Percentiles rank a stretch among this genome's conserved stretches.
Evolutionary conservation across 306 rosid species (phyloP).

Genomic region (Trifolium dubium): DNA sequence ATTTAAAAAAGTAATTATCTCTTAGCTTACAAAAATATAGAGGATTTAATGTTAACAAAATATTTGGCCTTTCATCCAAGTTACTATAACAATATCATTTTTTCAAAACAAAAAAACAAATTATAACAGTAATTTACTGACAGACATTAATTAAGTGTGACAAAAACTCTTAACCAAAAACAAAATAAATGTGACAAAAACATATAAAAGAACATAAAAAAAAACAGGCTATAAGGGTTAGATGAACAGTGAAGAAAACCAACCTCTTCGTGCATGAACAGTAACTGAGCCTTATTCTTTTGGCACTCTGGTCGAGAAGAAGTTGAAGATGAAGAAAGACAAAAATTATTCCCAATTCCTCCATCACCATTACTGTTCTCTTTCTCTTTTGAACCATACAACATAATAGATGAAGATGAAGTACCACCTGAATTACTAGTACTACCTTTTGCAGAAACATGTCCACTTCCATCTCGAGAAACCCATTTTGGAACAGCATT

Average conservation of each 20-base stretch:
- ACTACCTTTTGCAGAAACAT: constrained; percentile 32
- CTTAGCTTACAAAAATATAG: too few relatives aligned
- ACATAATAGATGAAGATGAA: constrained; percentile 51
- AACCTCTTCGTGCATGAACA: constrained; percentile 92
- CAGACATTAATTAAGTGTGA: constrained; percentile 23
- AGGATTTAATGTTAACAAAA: too few relatives aligned
- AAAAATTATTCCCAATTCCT: constrained; percentile 51
- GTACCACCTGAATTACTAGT: constrained; percentile 45
- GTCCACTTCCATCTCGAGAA: constrained; percentile 49
- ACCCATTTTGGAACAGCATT: constrained; percentile 43
- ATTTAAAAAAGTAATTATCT: too few relatives aligned
- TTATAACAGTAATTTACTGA: constrained; percentile 31
- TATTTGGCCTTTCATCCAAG: too few relatives aligned
- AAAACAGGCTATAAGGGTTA: constrained; percentile 5
- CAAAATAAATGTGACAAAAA: neutral
- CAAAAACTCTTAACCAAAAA: neutral
- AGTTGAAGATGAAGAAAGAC: constrained; percentile 45
- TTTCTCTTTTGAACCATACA: constrained; percentile 55
- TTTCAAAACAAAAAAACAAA: neutral
- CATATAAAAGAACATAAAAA: neutral
- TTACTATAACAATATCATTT: too few relatives aligned
- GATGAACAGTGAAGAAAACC: constrained; percentile 38
- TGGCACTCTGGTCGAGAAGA: constrained; percentile 65
- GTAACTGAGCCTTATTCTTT: constrained; percentile 76
- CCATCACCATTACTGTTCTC: constrained; percentile 52